Base-by-base conservation (phyloP, 2,329 filamentous ascomycete genomes). In the Cordyceps cicadae region DNA sequence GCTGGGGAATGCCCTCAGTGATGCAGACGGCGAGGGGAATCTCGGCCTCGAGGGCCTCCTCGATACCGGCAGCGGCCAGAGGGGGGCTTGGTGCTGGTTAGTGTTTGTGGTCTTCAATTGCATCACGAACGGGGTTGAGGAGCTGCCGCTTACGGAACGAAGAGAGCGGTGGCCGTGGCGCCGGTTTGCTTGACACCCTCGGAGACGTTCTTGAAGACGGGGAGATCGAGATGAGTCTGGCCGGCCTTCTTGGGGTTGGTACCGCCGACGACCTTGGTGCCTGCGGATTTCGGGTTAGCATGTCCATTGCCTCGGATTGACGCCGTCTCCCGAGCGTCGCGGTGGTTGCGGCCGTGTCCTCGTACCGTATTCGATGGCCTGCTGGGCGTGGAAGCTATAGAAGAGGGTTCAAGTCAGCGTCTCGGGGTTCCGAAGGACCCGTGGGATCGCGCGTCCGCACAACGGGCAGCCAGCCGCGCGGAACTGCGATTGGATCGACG, bases 221-320 rank as follows among this genome's bases (percentile, higher is more conserved):
- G 94, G 68, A 89, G 88, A 74, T 87, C 91, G 65, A 99, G 86
- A 78, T 99, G 94, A 74, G 86, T 87, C 70, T 85, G 79, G 72
- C 94, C 94, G 67, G 94, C 94, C 83, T 99, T 99, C 85, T 96
- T 97, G 74, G 94, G 94, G 82, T 97, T 97, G 72, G 93, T 97
- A 74, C 94, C 94, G 76, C 94, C 94, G 67, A 99, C 92, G 67
- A 99, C 91, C 75, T 96, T 93, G 70, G 94, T 99, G 75, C 93
- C 91, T 95, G 70, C 64, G 29, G 46, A 2, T 14, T 14, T 19
- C 24, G 37, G 12, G 39, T 54, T 51, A 59, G 50, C 24, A 29
- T 21, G 7, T 29, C 11, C 2, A 14, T 11, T 24, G 21, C 34
- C 43, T 49, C 5, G 14, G n/a, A 26, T 52, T 14, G 50, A 21